These are phyloP conservation scores for Fusarium brachygibbosum DNA, from an alignment of 2,329 filamentous ascomycete species.

Conservation along the genomic window DNA sequence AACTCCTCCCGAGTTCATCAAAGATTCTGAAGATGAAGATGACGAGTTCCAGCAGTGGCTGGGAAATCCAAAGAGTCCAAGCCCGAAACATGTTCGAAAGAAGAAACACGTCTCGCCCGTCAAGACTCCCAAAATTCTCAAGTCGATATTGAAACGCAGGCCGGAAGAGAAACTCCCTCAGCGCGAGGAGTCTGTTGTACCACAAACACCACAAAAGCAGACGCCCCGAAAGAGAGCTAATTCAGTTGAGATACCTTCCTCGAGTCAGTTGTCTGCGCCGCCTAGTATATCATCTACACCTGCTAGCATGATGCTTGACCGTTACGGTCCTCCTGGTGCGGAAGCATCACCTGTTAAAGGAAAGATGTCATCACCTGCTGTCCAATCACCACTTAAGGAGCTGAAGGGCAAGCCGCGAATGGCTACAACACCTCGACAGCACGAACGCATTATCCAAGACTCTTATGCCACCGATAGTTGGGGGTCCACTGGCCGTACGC, in stretches of 20 bases:
- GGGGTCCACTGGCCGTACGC: conserved; percentile 45
- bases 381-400: conserved; percentile 42
- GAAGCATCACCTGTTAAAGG: conserved; percentile 57
- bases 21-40: conserved; percentile 58
- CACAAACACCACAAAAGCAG: conserved; percentile 59
- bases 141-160: conserved; percentile 35
- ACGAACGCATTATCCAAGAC: conserved; percentile 60
- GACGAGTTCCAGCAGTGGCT: conserved; percentile 54
- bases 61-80: conserved; percentile 49
- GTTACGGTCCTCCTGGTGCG: conserved; percentile 55
- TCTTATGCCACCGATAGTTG: conserved; percentile 59
- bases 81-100: conserved; percentile 31
- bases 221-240: conserved; percentile 55
- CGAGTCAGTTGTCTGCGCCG: conserved; percentile 55
- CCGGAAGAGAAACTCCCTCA: conserved; percentile 9
- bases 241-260: conserved; percentile 61
- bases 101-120: conserved; percentile 21
- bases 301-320: conserved; percentile 56
- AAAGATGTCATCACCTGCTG: conserved; percentile 49
- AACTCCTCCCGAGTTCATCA: conserved; percentile 45
- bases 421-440: conserved; percentile 32
- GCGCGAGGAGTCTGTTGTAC: conserved; percentile 55
- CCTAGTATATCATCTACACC: conserved; percentile 58
- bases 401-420: conserved; percentile 43
- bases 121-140: conserved; percentile 35